phyloP scores from a whole-genome alignment of 148 eudicot species.

The Limonium bicolor region DNA sequence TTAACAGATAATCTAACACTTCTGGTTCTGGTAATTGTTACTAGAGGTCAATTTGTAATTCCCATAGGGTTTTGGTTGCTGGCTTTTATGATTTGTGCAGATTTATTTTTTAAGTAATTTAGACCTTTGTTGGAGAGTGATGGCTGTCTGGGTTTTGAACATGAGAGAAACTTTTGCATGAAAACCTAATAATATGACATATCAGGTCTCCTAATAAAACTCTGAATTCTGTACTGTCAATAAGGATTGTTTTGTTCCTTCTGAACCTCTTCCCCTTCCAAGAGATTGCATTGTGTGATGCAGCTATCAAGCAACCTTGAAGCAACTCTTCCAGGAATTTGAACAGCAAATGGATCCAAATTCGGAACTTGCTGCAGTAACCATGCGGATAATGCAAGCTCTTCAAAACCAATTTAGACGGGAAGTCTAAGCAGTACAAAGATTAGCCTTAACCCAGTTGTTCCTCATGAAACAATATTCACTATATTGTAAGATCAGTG shows the following conservation, averaged over 20 bases:
- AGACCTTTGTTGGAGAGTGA: too few species aligned
- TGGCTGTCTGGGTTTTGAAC: too few species aligned
- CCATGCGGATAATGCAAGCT: constrained; percentile 96
- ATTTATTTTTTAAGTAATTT: constrained; percentile 3
- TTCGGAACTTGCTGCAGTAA: constrained; percentile 71
- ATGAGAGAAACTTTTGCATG: too few species aligned
- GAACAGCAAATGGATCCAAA: constrained; percentile 45
- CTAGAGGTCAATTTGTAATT: background rate
- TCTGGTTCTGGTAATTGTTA: too few species aligned
- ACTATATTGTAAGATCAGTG: constrained; percentile 90
- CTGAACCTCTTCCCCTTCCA: too few species aligned
- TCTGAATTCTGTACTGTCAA: too few species aligned
- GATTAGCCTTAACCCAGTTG: constrained; percentile 72
- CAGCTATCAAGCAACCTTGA: constrained; percentile 91
- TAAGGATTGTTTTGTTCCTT: constrained; percentile 2
- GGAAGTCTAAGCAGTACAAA: constrained; percentile 84
- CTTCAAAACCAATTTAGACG: constrained; percentile 86
- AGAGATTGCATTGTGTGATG: too few species aligned
- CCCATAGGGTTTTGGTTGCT: too few species aligned
- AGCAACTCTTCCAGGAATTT: constrained; percentile 94
- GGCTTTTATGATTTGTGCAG: too few species aligned
- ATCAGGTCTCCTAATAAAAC: too few species aligned
- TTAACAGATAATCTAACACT: too few species aligned
- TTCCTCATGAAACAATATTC: constrained; percentile 92
- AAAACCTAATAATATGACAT: too few species aligned